A percentile compares a stretch with the other conserved stretches of the same genome.
phyloP scores from a whole-genome alignment of 805 yeast species.

The Pichia ethanolica region DNA sequence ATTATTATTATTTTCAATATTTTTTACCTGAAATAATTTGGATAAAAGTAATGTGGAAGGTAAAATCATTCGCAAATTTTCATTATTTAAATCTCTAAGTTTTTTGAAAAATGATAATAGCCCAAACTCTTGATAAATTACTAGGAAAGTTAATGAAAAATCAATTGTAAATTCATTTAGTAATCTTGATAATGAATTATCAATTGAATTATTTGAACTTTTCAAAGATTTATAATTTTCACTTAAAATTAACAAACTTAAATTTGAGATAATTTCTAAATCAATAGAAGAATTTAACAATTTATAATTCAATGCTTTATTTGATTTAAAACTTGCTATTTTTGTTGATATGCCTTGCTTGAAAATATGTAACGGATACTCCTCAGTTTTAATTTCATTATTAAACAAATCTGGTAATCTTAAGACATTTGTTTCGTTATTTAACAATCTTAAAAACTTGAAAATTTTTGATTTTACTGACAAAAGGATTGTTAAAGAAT shows the following conservation, averaged over 20 bases:
- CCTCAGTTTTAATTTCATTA: background rate
- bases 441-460: slow-evolving; percentile 13
- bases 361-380: slow-evolving; percentile 15
- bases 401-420: slow-evolving; percentile 5
- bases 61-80: slow-evolving; percentile 18
- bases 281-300: slow-evolving; percentile 20
- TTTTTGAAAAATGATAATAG: slow-evolving; percentile 32
- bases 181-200: slow-evolving; percentile 11
- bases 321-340: slow-evolving; percentile 22
- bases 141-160: slow-evolving; percentile 14
- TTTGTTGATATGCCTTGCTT: slow-evolving; percentile 19
- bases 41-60: slow-evolving; percentile 19
- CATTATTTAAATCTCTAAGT: slow-evolving; percentile 8
- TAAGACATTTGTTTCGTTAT: slow-evolving; percentile 15
- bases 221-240: slow-evolving; percentile 15
- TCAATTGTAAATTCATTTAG: slow-evolving; percentile 10
- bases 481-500: slow-evolving; percentile 29
- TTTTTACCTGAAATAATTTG: slow-evolving; percentile 13
- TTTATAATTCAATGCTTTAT: slow-evolving; percentile 21
- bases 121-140: slow-evolving; percentile 31
- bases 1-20: background rate
- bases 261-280: slow-evolving; percentile 16
- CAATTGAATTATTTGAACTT: background rate
- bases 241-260: slow-evolving; percentile 16
- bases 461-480: slow-evolving; percentile 28